Conservation (phyloP, 768 basidiomycete genomes). For the Termitomyces sp. region DNA sequence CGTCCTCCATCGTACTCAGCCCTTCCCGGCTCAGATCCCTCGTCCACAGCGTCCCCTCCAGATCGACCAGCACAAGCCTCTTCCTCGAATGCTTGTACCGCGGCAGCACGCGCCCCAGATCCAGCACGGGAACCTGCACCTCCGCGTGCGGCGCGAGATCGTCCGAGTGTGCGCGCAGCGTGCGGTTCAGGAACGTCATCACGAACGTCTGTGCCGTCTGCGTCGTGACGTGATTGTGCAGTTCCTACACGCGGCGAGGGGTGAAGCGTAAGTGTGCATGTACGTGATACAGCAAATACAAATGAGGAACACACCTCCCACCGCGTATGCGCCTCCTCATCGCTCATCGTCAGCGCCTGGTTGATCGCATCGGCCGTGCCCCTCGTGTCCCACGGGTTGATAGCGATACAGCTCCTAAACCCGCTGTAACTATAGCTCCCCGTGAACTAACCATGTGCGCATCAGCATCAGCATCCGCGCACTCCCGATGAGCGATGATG, state of each 20-base stretch:
- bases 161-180: slow-evolving; percentile 66
- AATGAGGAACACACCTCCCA: slow-evolving; percentile 63
- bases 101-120: slow-evolving; percentile 49
- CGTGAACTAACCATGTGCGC: slow-evolving; percentile 54
- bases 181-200: slow-evolving; percentile 71
- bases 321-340: slow-evolving; percentile 64
- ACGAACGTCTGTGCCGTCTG: slow-evolving; percentile 86
- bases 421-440: slow-evolving; percentile 84
- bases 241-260: slow-evolving; percentile 39
- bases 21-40: slow-evolving; percentile 47
- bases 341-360: slow-evolving; percentile 69
- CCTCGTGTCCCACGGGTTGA: slow-evolving; percentile 83
- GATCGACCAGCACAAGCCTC: slow-evolving; percentile 67
- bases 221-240: slow-evolving; percentile 80
- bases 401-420: slow-evolving; percentile 79
- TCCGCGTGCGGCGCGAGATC: slow-evolving; percentile 25
- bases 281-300: too few relatives aligned
- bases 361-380: slow-evolving; percentile 55
- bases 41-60: slow-evolving; percentile 78
- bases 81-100: slow-evolving; percentile 60
- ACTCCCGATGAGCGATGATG: too few relatives aligned
- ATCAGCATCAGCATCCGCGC: neutral
- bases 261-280: neutral
- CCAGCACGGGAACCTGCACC: slow-evolving; percentile 21
- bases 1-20: slow-evolving; percentile 33